Percentiles rank a stretch among this genome's conserved stretches.
Evolutionary conservation across 129 eudicot species (phyloP).

Genomic region (Oenanthe sinensis): DNA sequence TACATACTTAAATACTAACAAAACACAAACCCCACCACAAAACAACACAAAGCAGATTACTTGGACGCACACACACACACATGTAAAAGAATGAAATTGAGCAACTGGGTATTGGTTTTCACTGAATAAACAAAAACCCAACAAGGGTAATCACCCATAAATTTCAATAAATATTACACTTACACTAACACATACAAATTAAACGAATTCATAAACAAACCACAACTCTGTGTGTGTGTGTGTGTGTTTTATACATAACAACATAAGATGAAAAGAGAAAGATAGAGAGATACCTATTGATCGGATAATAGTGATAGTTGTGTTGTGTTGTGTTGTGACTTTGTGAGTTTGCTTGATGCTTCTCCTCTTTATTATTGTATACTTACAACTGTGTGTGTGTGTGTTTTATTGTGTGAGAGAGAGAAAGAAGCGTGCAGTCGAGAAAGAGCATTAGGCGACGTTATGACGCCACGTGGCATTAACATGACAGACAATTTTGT

Average conservation of each 20-base stretch:
- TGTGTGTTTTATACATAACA: too few relatives aligned
- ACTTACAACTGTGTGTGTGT: background rate
- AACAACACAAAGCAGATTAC: background rate
- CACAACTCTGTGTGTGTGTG: too few relatives aligned
- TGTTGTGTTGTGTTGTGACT: too few relatives aligned
- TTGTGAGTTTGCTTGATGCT: background rate
- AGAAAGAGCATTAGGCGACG: slow-evolving; percentile 4
- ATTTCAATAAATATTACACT: too few relatives aligned
- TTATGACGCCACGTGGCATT: background rate
- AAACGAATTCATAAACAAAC: background rate
- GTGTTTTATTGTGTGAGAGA: background rate
- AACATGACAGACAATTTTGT: background rate
- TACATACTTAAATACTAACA: background rate
- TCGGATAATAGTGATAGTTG: background rate
- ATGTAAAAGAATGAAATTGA: background rate
- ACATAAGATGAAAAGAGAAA: background rate
- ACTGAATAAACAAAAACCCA: background rate
- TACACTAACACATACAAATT: too few relatives aligned
- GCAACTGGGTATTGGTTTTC: background rate
- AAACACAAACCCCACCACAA: background rate
- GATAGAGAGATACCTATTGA: background rate
- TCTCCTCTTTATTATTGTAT: background rate
- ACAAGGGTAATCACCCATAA: background rate
- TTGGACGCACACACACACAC: background rate
- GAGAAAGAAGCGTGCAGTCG: background rate